Evolutionary conservation across 768 basidiomycete genomes (phyloP).

Genomic region (Candolleomyces efflorescens): DNA sequence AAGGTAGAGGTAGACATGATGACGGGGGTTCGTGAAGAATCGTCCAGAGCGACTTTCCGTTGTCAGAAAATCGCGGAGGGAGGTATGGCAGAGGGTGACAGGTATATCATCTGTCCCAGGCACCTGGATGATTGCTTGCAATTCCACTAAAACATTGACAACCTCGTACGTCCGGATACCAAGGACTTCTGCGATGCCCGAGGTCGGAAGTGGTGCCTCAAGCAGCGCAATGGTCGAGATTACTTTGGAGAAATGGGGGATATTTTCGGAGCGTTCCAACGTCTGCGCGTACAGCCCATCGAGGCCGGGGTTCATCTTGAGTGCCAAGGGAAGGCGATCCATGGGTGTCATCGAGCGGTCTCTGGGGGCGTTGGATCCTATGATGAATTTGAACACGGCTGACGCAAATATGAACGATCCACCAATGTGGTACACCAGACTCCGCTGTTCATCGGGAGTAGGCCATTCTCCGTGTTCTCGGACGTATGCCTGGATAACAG

Average conservation of each 20-base stretch:
- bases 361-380: not conserved
- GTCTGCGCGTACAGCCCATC: not conserved
- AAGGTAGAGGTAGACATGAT: no score
- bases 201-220: not conserved
- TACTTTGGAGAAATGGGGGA: not conserved
- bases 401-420: not conserved
- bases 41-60: not conserved
- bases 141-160: not conserved
- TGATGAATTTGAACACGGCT: not conserved
- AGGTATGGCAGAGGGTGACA: not conserved
- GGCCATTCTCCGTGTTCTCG: not conserved
- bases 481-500: not conserved
- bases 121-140: not conserved
- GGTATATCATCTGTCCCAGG: not conserved
- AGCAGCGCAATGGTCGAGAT: not conserved
- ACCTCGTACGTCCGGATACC: not conserved
- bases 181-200: not conserved
- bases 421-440: not conserved
- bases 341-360: not conserved
- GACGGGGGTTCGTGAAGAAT: no score
- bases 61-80: not conserved
- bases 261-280: not conserved
- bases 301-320: not conserved
- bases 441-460: not conserved
- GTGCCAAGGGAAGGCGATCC: not conserved